phyloP scores from a whole-genome alignment of 2,329 filamentous ascomycete genomes.

The Verruconis gallopava region DNA sequence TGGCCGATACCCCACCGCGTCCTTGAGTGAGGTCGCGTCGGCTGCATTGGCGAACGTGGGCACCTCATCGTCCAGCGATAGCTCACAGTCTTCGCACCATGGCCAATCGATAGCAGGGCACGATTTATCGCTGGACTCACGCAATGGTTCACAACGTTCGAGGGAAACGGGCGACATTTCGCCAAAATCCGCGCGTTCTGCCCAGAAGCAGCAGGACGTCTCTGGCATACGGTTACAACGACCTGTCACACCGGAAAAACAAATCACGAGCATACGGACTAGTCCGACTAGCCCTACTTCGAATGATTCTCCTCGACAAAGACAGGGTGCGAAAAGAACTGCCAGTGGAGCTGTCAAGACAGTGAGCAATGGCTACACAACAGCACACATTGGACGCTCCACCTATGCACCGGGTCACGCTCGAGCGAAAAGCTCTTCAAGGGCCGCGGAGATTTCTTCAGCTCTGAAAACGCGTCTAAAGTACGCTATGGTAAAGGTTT shows the following conservation, averaged over 20 bases:
- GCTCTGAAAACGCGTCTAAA: slow-evolving; percentile 74
- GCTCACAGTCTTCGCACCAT: background rate
- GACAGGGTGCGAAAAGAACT: slow-evolving; percentile 55
- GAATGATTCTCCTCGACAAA: slow-evolving; percentile 25
- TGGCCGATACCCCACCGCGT: background rate
- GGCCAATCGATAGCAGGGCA: no score
- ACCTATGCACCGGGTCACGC: background rate
- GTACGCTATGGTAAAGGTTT: slow-evolving; percentile 85
- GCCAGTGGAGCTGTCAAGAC: slow-evolving; percentile 57
- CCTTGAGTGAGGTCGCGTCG: background rate
- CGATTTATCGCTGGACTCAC: no score
- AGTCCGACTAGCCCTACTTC: slow-evolving; percentile 28
- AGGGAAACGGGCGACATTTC: background rate
- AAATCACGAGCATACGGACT: no score
- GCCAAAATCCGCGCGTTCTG: background rate
- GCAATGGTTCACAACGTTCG: background rate
- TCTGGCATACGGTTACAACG: no score
- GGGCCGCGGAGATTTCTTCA: slow-evolving; percentile 44
- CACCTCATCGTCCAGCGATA: background rate
- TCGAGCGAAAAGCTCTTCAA: slow-evolving; percentile 2
- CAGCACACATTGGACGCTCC: slow-evolving; percentile 6
- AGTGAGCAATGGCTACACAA: slow-evolving; percentile 1
- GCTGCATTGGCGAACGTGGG: background rate
- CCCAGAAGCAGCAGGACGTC: no score
- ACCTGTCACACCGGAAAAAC: no score